phyloP scores from a whole-genome alignment of 2,329 filamentous ascomycete species.

The Bipolaris cookei region DNA sequence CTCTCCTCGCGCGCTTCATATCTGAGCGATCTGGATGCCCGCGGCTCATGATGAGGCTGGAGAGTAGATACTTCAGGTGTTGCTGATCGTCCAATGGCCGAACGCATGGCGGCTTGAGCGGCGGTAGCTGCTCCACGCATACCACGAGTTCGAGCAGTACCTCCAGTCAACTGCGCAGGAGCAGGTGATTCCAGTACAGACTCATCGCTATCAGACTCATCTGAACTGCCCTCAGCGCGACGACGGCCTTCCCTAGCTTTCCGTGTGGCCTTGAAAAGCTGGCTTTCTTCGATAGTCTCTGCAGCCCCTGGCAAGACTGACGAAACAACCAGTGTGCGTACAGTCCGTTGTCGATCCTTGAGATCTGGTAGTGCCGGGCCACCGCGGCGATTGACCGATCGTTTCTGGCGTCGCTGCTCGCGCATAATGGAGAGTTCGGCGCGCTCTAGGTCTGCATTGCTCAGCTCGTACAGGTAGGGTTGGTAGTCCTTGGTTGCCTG shows the following conservation, averaged over 20 bases:
- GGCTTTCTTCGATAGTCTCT: conserved; percentile 78
- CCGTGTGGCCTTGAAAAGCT: conserved; percentile 73
- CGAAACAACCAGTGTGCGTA: conserved; percentile 89
- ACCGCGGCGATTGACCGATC: conserved; percentile 90
- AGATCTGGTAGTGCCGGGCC: conserved; percentile 94
- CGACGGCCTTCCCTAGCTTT: conserved; percentile 60
- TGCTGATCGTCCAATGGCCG: conserved; percentile 77
- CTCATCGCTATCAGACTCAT: conserved; percentile 91
- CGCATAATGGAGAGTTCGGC: conserved; percentile 92
- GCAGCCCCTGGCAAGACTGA: conserved; percentile 90
- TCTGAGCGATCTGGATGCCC: conserved; percentile 66
- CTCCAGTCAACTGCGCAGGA: conserved; percentile 68
- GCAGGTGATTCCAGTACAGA: conserved; percentile 86
- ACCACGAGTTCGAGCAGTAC: conserved; percentile 83
- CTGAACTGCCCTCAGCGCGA: conserved; percentile 75
- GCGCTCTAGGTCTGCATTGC: conserved; percentile 84
- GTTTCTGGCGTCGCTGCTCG: conserved; percentile 92
- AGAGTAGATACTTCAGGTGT: conserved; percentile 77
- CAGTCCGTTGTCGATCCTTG: conserved; percentile 90
- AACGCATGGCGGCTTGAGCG: conserved; percentile 84
- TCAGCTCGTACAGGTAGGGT: conserved; percentile 92
- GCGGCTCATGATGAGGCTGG: conserved; percentile 68
- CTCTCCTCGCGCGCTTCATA: conserved; percentile 79
- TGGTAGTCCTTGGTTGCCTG: conserved; percentile 94
- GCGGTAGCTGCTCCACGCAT: conserved; percentile 88